A percentile compares a stretch with the other conserved stretches of the same genome.
Evolutionary conservation across 306 rosid genomes (phyloP).

Genomic region (Lablab purpureus): DNA sequence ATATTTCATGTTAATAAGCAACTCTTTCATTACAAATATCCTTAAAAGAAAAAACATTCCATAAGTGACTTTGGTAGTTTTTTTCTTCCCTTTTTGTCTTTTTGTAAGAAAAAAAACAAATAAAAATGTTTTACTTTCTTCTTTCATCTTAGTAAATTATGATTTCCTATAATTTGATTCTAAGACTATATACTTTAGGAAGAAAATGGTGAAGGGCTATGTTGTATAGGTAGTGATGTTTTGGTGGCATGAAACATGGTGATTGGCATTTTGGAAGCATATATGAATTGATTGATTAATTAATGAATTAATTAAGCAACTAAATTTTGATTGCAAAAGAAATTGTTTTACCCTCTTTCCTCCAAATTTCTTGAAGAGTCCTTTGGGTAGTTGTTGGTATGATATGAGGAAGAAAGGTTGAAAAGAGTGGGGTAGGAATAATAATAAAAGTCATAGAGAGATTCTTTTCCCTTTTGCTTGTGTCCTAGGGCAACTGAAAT

Average conservation of each 20-base stretch:
- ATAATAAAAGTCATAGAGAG: constrained; percentile 37
- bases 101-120: no score
- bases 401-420: constrained; percentile 16
- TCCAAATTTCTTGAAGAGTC: not conserved
- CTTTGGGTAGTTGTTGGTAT: constrained; percentile 31
- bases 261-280: constrained; percentile 1
- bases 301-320: not conserved
- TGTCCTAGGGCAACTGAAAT: constrained; percentile 38
- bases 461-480: constrained; percentile 43
- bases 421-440: constrained; percentile 46
- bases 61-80: no score
- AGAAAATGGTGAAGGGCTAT: not conserved
- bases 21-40: no score
- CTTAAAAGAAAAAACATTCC: no score
- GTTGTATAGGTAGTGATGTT: not conserved
- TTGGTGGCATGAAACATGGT: constrained; percentile 19
- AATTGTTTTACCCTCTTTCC: not conserved
- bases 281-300: not conserved
- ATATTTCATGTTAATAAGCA: no score
- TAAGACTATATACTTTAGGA: not conserved
- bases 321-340: constrained; percentile 9
- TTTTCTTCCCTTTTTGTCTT: no score
- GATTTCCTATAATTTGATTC: not conserved
- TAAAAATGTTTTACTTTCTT: no score
- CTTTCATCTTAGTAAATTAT: not conserved